A percentile compares a stretch with the other conserved stretches of the same genome.
phyloP scores from a whole-genome alignment of 2,329 filamentous ascomycete species.

The Decorospora gaudefroyi region DNA sequence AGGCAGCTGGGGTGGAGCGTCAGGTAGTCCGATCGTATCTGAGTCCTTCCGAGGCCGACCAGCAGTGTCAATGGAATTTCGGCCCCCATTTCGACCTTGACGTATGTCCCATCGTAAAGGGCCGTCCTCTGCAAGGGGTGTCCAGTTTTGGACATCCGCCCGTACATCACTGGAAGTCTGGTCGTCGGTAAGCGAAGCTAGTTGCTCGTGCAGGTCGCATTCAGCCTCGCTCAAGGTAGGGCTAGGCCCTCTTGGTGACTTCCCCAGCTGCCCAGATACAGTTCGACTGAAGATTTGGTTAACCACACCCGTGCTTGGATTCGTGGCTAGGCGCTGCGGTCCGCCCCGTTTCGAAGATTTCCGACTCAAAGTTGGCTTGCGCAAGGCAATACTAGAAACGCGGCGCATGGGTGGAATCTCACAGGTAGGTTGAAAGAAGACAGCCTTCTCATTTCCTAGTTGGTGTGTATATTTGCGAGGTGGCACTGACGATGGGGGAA shows the following conservation, averaged over 20 bases:
- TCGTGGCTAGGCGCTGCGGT: constrained; percentile 17
- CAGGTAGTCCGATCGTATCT: constrained; percentile 8
- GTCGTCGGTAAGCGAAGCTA: constrained; percentile 37
- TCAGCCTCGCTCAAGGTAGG: constrained; percentile 56
- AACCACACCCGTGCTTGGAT: constrained; percentile 28
- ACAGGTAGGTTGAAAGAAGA: constrained; percentile 37
- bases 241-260: constrained; percentile 31
- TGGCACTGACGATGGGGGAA: constrained; percentile 22
- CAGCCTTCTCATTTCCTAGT: constrained; percentile 26
- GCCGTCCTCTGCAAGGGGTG: constrained; percentile 30
- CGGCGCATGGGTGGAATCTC: constrained; percentile 19
- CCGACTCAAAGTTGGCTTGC: constrained; percentile 26
- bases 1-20: constrained; percentile 42
- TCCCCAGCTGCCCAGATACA: constrained; percentile 23
- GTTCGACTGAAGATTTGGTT: constrained; percentile 30
- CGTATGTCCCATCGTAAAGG: constrained; percentile 27
- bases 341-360: constrained; percentile 28
- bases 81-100: constrained; percentile 10
- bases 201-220: constrained; percentile 43
- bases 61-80: constrained; percentile 8
- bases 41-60: constrained; percentile 18
- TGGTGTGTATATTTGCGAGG: constrained; percentile 36
- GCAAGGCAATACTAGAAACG: constrained; percentile 13
- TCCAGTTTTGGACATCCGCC: constrained; percentile 39
- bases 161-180: constrained; percentile 48